Conservation (phyloP, 192 early-diverging fungal genomes). For the Coemansia asiatica region DNA sequence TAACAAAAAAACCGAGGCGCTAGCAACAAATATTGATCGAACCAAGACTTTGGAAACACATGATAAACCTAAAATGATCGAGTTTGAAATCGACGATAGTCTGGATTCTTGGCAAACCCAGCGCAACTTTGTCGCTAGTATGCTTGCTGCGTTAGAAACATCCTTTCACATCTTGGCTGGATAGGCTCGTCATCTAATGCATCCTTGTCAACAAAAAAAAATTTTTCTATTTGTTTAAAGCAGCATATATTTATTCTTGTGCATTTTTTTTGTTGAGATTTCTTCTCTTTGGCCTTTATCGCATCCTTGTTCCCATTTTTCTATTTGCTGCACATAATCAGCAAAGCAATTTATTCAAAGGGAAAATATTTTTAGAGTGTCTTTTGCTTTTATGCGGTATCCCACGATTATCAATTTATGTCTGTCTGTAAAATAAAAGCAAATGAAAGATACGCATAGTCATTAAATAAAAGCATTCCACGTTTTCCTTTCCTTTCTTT, state of each 20-base stretch:
- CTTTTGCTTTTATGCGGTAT: background rate
- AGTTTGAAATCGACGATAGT: conserved; percentile 10
- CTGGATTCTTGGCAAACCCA: background rate
- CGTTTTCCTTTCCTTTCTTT: background rate
- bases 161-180: background rate
- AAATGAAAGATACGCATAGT: background rate
- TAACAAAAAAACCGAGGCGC: background rate
- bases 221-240: no score
- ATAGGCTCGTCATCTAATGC: background rate
- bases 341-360: background rate
- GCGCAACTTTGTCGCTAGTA: background rate
- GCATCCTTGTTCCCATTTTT: background rate
- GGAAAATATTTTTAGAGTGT: background rate
- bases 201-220: background rate
- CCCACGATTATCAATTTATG: background rate
- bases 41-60: background rate
- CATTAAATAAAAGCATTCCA: background rate
- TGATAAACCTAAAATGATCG: background rate
- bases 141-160: background rate
- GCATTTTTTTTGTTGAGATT: background rate
- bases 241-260: no score
- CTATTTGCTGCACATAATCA: background rate
- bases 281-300: background rate
- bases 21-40: background rate
- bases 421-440: background rate